Evolutionary conservation across 352 stramenopile species (phyloP), one percentile per base, ranked within the genome.

Genomic region (Pythium scleroteichum): DNA sequence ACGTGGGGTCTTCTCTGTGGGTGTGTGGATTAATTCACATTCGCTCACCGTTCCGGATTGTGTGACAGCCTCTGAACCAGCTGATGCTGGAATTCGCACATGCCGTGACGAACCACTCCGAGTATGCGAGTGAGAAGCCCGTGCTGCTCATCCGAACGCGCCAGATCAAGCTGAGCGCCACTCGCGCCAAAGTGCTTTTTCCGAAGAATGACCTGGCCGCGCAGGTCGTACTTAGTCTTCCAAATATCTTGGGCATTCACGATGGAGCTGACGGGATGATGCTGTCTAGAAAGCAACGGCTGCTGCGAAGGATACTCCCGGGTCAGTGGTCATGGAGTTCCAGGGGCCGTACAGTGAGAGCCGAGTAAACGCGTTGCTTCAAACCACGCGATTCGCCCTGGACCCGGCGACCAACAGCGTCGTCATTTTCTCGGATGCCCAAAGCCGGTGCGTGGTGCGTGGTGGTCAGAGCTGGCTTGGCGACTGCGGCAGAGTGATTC

Each of bases 281-380:
- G 12, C 42, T 0, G 50, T 4, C 17, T 35, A 88, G 75, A 75
- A 72, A 72, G 62, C 76, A 3, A 42, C 55, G 0, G 53, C 78
- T 9, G 60, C 75, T 22, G 52, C 62, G 2, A 69, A 72, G 33
- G 64, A 40, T 13, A 72, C 70, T 0, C 17, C 47, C 4, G 79
- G 76, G 1, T 89, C 77, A 1, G 72, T 89, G 16, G 47, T 77
- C 46, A 78, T 89, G 73, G 79, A 89, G 57, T 87, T 86, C 24
- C 77, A 87, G 26, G 75, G 79, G 0, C 8, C 45, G 0, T 22
- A 51, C 2, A 66, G 67, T 47, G 69, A 69, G 4, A 38, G 55
- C 10, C 62, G 72, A 19, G 56, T 65, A 5, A 47, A 45, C 0
- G 46, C 68, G 12, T 51, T 71, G 17, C 59, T 85, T 3, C 45